Evolutionary conservation across 2,329 filamentous ascomycete species (phyloP).

Genomic region (Beauveria sp.): DNA sequence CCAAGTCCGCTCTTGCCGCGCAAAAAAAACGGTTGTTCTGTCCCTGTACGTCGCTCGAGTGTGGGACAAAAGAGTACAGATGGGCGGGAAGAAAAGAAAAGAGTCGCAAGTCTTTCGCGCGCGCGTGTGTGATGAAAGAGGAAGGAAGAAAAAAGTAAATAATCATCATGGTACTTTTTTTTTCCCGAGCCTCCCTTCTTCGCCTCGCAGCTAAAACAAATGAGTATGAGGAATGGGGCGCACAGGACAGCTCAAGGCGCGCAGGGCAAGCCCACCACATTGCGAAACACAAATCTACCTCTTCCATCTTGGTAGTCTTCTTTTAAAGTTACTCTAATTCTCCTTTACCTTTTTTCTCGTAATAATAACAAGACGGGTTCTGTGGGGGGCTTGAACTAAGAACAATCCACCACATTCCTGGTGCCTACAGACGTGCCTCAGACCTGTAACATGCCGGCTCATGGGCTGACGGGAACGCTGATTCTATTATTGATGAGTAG

Average conservation of each 20-base stretch:
- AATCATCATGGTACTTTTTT: background rate
- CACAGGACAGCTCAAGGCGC: background rate
- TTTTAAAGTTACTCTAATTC: no score
- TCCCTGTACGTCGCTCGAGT: background rate
- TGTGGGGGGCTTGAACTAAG: background rate
- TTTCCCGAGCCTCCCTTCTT: background rate
- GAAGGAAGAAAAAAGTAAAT: background rate
- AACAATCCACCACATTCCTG: background rate
- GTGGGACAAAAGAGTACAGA: background rate
- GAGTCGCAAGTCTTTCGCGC: background rate
- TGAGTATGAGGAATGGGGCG: background rate
- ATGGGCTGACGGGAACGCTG: constrained; percentile 6
- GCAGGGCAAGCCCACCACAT: background rate
- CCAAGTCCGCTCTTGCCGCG: background rate
- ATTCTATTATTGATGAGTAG: background rate
- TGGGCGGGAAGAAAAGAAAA: background rate
- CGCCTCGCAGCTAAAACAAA: background rate
- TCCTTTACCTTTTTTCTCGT: background rate
- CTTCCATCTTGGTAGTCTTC: no score
- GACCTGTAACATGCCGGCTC: background rate
- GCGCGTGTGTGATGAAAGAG: constrained; percentile 1
- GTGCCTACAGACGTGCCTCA: background rate
- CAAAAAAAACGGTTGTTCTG: background rate
- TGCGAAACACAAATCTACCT: background rate
- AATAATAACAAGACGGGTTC: background rate